Percentiles rank a stretch among this genome's conserved stretches.
phyloP scores from a whole-genome alignment of 768 basidiomycete genomes.

The Lactarius indigo region DNA sequence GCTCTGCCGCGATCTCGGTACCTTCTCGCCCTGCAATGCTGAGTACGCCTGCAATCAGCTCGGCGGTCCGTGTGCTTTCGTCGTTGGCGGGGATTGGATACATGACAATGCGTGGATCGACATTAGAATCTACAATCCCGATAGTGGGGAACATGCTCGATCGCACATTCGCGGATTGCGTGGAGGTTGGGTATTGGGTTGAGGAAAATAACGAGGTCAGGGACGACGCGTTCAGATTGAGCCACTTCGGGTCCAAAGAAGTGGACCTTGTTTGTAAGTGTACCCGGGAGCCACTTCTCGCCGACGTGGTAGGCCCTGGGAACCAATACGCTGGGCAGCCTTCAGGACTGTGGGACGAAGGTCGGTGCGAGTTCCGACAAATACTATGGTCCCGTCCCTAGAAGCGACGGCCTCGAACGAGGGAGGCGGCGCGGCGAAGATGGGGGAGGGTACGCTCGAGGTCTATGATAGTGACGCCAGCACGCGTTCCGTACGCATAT shows the following conservation, averaged over 20 bases:
- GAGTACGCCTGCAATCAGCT: constrained; percentile 84
- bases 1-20: constrained; percentile 42
- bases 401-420: constrained; percentile 81
- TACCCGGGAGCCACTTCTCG: constrained; percentile 93
- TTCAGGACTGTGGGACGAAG: constrained; percentile 69
- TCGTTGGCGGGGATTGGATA: constrained; percentile 99
- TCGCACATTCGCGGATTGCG: constrained; percentile 88
- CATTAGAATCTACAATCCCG: constrained; percentile 92
- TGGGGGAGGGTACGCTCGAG: constrained; percentile 91
- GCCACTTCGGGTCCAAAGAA: constrained; percentile 62
- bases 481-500: constrained; percentile 88
- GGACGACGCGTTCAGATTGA: constrained; percentile 54
- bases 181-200: constrained; percentile 83
- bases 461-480: constrained; percentile 90
- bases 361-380: constrained; percentile 86
- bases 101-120: constrained; percentile 94
- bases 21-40: constrained; percentile 86
- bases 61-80: constrained; percentile 87
- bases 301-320: constrained; percentile 79
- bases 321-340: constrained; percentile 74
- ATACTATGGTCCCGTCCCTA: constrained; percentile 79
- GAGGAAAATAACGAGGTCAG: constrained; percentile 88
- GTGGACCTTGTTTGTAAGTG: constrained; percentile 80
- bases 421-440: constrained; percentile 83
- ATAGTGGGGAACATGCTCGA: constrained; percentile 91